These are phyloP conservation scores for Hemisphaericaspora subhashii DNA, from an alignment of 1,139 yeast genomes.

Conservation along the genomic window DNA sequence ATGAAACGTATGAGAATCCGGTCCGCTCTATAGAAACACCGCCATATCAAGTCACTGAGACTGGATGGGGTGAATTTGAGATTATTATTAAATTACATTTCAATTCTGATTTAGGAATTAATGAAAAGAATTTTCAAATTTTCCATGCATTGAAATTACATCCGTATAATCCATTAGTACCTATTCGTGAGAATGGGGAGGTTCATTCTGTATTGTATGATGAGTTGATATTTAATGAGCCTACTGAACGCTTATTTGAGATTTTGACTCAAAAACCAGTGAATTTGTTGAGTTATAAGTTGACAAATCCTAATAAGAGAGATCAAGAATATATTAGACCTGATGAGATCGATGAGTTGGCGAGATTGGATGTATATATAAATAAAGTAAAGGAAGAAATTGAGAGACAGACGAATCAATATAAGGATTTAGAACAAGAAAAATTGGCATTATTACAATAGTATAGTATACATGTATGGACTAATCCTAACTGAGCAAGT, in stretches of 20 bases:
- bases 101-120: conserved; percentile 56
- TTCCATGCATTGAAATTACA: conserved; percentile 90
- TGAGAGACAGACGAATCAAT: conserved; percentile 50
- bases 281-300: conserved; percentile 64
- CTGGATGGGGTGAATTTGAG: conserved; percentile 99
- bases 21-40: conserved; percentile 83
- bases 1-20: conserved; percentile 88
- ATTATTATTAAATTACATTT: conserved; percentile 85
- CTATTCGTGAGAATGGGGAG: conserved; percentile 42
- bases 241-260: conserved; percentile 86
- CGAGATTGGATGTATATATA: conserved; percentile 66
- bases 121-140: conserved; percentile 82
- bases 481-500: too few relatives aligned
- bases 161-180: conserved; percentile 66
- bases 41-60: conserved; percentile 93
- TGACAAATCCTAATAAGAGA: conserved; percentile 41
- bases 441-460: conserved; percentile 42
- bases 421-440: conserved; percentile 52
- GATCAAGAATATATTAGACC: conserved; percentile 46
- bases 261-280: conserved; percentile 74
- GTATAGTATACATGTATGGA: too few relatives aligned
- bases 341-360: conserved; percentile 76
- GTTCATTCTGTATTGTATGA: conserved; percentile 77
- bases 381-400: conserved; percentile 61
- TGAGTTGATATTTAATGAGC: conserved; percentile 93